Conservation (phyloP, 2,329 filamentous ascomycete genomes). For the Tolypocladium guangdongense region DNA sequence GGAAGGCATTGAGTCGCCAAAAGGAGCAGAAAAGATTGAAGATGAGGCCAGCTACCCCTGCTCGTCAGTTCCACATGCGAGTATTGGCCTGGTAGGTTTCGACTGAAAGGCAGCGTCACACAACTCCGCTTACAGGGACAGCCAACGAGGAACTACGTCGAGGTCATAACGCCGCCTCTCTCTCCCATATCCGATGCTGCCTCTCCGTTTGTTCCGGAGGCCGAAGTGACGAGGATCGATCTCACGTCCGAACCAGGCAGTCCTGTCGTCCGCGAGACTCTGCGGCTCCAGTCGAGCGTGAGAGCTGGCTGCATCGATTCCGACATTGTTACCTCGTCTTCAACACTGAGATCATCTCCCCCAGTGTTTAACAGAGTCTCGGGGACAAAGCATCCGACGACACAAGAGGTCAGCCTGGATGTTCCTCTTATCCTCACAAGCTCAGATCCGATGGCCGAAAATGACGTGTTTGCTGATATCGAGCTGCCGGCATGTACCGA, state of each 20-base stretch:
- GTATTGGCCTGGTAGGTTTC: neutral
- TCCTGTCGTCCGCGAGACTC: constrained; percentile 4
- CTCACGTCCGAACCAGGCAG: constrained; percentile 19
- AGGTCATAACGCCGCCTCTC: constrained; percentile 15
- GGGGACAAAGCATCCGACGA: neutral
- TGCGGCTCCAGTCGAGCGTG: constrained; percentile 4
- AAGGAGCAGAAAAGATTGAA: neutral
- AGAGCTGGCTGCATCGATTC: constrained; percentile 10
- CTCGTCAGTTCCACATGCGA: neutral
- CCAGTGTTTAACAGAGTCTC: neutral
- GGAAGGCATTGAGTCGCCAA: constrained; percentile 7
- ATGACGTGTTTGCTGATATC: neutral
- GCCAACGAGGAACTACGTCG: neutral
- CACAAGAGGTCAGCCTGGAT: constrained; percentile 10
- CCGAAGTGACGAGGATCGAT: constrained; percentile 12
- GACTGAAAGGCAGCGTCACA: neutral
- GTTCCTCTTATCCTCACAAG: constrained; percentile 11
- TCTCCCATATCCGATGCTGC: constrained; percentile 13
- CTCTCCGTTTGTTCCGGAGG: constrained; percentile 10
- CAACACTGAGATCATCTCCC: constrained; percentile 7
- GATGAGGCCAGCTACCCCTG: too few relatives aligned
- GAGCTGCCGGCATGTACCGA: neutral
- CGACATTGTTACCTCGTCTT: constrained; percentile 6
- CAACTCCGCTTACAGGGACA: neutral
- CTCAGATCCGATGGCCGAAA: constrained; percentile 1